Conservation (phyloP, 495 filamentous ascomycete genomes). For the Rhypophila decipiens region DNA sequence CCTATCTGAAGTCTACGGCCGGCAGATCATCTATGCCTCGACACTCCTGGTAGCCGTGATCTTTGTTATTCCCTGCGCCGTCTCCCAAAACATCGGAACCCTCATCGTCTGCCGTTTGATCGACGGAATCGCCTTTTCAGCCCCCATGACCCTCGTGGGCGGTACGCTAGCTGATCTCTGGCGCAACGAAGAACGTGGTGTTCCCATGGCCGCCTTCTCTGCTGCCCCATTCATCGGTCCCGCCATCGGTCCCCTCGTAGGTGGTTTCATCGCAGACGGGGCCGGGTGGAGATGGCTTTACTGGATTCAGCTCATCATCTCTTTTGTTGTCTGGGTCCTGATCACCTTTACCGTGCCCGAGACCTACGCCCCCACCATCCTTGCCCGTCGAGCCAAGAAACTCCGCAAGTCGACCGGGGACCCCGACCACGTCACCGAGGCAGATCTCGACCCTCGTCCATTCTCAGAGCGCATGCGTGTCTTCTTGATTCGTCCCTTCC, state of each 20-base stretch:
- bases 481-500: slow-evolving; percentile 70
- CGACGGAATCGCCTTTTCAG: slow-evolving; percentile 75
- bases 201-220: slow-evolving; percentile 81
- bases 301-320: slow-evolving; percentile 72
- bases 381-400: slow-evolving; percentile 58
- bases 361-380: slow-evolving; percentile 69
- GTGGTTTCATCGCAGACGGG: slow-evolving; percentile 65
- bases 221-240: slow-evolving; percentile 75
- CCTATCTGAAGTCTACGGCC: slow-evolving; percentile 63
- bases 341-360: slow-evolving; percentile 78
- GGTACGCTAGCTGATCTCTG: slow-evolving; percentile 77
- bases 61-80: slow-evolving; percentile 72
- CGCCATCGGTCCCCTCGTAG: slow-evolving; percentile 65
- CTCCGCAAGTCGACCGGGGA: slow-evolving; percentile 62
- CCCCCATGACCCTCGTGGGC: slow-evolving; percentile 78
- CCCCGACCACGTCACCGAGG: slow-evolving; percentile 58
- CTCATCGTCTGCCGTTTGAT: slow-evolving; percentile 66
- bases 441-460: slow-evolving; percentile 63
- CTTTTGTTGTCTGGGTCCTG: slow-evolving; percentile 57
- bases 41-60: slow-evolving; percentile 62
- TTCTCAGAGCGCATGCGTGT: slow-evolving; percentile 56
- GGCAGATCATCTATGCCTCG: slow-evolving; percentile 58
- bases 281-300: slow-evolving; percentile 80
- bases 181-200: slow-evolving; percentile 73
- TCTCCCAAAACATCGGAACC: slow-evolving; percentile 66